Percentiles rank a stretch among this genome's conserved stretches.
Conservation (phyloP, 202 grass and related monocot species). For the Panicum virgatum region DNA sequence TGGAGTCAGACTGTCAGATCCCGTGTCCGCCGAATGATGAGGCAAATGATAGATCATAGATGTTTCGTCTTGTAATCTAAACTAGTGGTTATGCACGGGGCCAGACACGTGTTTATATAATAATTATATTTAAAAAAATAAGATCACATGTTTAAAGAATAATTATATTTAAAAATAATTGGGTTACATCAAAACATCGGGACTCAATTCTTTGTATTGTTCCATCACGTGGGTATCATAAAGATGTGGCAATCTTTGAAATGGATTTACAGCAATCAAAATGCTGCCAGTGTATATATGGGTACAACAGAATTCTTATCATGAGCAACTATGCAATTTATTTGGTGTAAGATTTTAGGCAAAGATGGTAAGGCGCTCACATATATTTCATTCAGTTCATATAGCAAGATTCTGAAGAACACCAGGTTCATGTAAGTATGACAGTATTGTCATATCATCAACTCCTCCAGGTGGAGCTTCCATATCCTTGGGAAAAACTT, state of each 20-base stretch:
- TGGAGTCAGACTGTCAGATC: too few species aligned
- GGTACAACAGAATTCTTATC: conserved; percentile 36
- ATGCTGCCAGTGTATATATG: conserved; percentile 99
- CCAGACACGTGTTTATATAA: too few species aligned
- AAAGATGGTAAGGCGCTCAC: conserved; percentile 48
- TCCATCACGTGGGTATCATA: conserved; percentile 99
- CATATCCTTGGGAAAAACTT: conserved; percentile 89
- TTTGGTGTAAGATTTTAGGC: not conserved
- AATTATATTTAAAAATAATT: too few species aligned
- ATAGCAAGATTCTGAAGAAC: conserved; percentile 98
- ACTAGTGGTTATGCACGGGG: too few species aligned
- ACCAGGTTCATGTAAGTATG: conserved; percentile 99
- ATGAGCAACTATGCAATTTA: conserved; percentile 25
- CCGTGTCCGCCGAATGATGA: too few species aligned
- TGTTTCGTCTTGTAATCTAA: too few species aligned
- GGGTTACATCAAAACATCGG: conserved; percentile 99
- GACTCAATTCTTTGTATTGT: conserved; percentile 98
- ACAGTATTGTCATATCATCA: conserved; percentile 99
- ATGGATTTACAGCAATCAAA: conserved; percentile 97
- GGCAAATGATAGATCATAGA: too few species aligned
- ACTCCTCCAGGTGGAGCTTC: conserved; percentile 97
- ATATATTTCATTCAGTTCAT: conserved; percentile 99
- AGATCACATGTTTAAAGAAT: too few species aligned
- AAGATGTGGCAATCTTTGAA: conserved; percentile 97
- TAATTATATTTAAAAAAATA: too few species aligned